Evolutionary conservation across 2,329 filamentous ascomycete species (phyloP).

Genomic region (Fusarium sp.): DNA sequence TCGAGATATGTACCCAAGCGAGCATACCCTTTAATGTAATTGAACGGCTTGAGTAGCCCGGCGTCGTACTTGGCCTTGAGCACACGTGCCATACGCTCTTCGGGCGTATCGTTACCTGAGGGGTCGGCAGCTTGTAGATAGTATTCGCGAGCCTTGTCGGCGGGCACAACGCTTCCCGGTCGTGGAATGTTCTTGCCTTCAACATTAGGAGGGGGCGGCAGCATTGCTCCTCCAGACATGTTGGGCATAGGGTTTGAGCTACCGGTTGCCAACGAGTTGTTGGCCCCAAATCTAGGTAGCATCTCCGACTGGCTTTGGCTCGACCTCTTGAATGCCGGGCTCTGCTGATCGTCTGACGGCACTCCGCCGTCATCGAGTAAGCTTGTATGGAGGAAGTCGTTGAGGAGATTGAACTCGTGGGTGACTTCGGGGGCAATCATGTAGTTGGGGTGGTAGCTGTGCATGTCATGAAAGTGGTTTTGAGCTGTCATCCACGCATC

Average conservation of each 20-base stretch:
- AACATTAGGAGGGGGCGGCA: conserved; percentile 57
- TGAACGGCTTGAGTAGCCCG: conserved; percentile 93
- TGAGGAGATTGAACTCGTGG: conserved; percentile 95
- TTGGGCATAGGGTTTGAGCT: conserved; percentile 39
- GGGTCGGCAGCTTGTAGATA: conserved; percentile 98
- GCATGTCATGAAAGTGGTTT: conserved; percentile 86
- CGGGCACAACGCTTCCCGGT: conserved; percentile 69
- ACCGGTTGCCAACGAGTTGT: conserved; percentile 45
- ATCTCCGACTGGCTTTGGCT: conserved; percentile 60
- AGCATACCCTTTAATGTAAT: conserved; percentile 97
- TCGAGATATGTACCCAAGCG: conserved; percentile 92
- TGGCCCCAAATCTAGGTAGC: conserved; percentile 61
- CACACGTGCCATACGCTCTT: conserved; percentile 94
- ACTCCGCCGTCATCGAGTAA: conserved; percentile 84
- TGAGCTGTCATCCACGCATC: conserved; percentile 84
- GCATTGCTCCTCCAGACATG: conserved; percentile 55
- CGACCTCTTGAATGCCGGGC: conserved; percentile 55
- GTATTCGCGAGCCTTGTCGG: conserved; percentile 86
- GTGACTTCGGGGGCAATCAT: conserved; percentile 94
- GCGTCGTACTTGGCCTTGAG: conserved; percentile 96
- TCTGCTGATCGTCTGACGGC: conserved; percentile 73
- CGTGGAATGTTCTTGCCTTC: conserved; percentile 68
- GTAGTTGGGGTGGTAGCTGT: conserved; percentile 91
- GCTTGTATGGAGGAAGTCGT: conserved; percentile 94
- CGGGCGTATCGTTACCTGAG: conserved; percentile 83